Percentiles rank a stretch among this genome's conserved stretches.
Evolutionary conservation across 192 early-diverging fungal species (phyloP).

Genomic region (Fimicolochytrium jonesii): DNA sequence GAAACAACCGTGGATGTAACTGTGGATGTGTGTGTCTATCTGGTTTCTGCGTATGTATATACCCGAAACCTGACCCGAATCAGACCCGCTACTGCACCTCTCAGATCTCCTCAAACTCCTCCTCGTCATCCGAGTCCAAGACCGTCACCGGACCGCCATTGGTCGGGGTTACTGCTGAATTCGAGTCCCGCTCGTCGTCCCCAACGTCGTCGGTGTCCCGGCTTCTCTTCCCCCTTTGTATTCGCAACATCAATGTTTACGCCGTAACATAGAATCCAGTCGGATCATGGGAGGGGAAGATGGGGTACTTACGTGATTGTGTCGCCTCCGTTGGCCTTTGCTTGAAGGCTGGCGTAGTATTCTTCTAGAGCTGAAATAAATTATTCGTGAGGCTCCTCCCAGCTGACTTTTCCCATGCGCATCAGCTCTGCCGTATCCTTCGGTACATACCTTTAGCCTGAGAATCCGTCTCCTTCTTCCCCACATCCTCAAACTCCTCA

Average conservation of each 20-base stretch:
- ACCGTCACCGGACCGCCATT: not conserved
- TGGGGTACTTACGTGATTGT: not conserved
- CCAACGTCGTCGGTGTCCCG: not conserved
- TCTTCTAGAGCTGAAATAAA: constrained; percentile 7
- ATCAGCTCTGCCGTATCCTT: too few species aligned
- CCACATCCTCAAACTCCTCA: constrained; percentile 3
- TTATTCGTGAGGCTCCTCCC: not conserved
- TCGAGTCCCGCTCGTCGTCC: constrained; percentile 5
- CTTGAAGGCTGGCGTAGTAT: constrained; percentile 13
- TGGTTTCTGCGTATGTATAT: too few species aligned
- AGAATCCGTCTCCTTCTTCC: not conserved
- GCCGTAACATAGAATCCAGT: not conserved
- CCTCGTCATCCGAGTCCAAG: constrained; percentile 3
- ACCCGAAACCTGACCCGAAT: too few species aligned
- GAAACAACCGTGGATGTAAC: too few species aligned
- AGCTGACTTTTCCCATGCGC: not conserved
- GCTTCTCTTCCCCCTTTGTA: not conserved
- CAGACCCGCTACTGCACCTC: too few species aligned
- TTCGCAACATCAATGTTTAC: not conserved
- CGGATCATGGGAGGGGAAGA: not conserved
- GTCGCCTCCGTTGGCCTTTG: not conserved
- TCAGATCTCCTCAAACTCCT: constrained; percentile 23
- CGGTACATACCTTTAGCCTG: not conserved
- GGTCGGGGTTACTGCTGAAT: not conserved
- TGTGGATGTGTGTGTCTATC: too few species aligned